phyloP scores from a whole-genome alignment of 768 basidiomycete genomes.

The Clathrus columnatus region DNA sequence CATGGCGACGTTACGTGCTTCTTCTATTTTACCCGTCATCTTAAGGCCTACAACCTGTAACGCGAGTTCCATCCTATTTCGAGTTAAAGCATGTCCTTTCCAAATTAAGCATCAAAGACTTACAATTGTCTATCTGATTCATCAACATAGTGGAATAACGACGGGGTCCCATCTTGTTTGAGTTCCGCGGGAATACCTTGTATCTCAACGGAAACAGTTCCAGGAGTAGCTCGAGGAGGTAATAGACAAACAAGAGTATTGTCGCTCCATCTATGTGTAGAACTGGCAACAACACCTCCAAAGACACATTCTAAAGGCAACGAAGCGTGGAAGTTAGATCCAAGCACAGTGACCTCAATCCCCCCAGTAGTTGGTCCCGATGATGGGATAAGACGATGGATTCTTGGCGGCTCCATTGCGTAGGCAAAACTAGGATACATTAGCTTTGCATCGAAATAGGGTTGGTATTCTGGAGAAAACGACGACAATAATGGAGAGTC shows the following conservation, averaged over 20 bases:
- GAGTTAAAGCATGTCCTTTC: constrained; percentile 7
- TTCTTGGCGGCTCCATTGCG: constrained; percentile 42
- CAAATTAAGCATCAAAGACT: constrained; percentile 26
- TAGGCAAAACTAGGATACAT: constrained; percentile 1
- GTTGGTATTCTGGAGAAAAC: neutral
- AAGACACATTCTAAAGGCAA: constrained; percentile 73
- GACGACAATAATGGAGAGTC: constrained; percentile 37
- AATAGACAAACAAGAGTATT: constrained; percentile 88
- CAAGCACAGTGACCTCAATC: constrained; percentile 89
- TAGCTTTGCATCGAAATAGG: constrained; percentile 2
- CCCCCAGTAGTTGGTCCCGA: constrained; percentile 86
- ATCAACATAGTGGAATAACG: constrained; percentile 83
- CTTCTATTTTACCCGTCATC: constrained; percentile 93
- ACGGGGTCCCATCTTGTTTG: constrained; percentile 41
- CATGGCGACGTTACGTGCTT: constrained; percentile 88
- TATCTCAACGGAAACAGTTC: constrained; percentile 86
- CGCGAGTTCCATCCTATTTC: constrained; percentile 82
- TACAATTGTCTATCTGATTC: constrained; percentile 84
- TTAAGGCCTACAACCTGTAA: constrained; percentile 92
- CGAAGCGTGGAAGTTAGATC: constrained; percentile 78
- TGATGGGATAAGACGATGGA: constrained; percentile 78
- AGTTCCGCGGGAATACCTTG: constrained; percentile 61
- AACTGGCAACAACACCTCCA: constrained; percentile 71
- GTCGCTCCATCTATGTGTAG: constrained; percentile 86
- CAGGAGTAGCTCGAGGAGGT: constrained; percentile 73